Conservation (phyloP, 2,329 filamentous ascomycete genomes). For the Elsinoe fawcettii region DNA sequence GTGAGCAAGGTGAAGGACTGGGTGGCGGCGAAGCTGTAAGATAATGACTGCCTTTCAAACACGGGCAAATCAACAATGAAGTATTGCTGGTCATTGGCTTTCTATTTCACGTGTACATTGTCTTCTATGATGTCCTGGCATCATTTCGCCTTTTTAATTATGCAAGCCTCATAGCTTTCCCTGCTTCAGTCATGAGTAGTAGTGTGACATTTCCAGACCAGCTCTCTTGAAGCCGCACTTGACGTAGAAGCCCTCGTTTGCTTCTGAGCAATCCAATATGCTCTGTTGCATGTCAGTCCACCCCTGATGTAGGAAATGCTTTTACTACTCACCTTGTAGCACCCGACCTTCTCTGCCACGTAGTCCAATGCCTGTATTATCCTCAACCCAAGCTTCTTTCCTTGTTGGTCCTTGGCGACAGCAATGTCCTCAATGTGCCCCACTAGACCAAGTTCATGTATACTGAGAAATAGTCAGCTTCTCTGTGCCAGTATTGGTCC, state of each 20-base stretch:
- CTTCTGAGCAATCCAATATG: slow-evolving; percentile 92
- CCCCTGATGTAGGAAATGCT: too few relatives aligned
- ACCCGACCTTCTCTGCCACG: slow-evolving; percentile 79
- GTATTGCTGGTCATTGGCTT: background rate
- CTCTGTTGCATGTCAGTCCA: slow-evolving; percentile 44
- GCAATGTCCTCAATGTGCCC: slow-evolving; percentile 98
- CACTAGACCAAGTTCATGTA: slow-evolving; percentile 72
- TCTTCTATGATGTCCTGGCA: background rate
- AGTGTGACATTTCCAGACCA: slow-evolving; percentile 94
- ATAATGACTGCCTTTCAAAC: background rate
- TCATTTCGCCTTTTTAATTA: background rate
- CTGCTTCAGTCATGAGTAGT: slow-evolving; percentile 46
- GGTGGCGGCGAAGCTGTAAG: background rate
- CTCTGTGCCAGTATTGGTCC: background rate
- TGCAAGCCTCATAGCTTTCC: background rate
- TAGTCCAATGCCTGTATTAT: slow-evolving; percentile 91
- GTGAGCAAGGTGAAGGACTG: background rate
- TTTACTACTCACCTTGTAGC: slow-evolving; percentile 62
- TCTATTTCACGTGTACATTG: background rate
- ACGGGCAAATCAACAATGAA: background rate
- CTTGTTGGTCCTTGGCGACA: slow-evolving; percentile 88
- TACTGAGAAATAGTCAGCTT: slow-evolving; percentile 33
- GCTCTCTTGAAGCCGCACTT: slow-evolving; percentile 94
- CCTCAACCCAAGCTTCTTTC: slow-evolving; percentile 87
- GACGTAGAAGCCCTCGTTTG: slow-evolving; percentile 95